A percentile compares a stretch with the other conserved stretches of the same genome.
Evolutionary conservation across 2,329 filamentous ascomycete genomes (phyloP).

Genomic region (Aspergillus proliferans): DNA sequence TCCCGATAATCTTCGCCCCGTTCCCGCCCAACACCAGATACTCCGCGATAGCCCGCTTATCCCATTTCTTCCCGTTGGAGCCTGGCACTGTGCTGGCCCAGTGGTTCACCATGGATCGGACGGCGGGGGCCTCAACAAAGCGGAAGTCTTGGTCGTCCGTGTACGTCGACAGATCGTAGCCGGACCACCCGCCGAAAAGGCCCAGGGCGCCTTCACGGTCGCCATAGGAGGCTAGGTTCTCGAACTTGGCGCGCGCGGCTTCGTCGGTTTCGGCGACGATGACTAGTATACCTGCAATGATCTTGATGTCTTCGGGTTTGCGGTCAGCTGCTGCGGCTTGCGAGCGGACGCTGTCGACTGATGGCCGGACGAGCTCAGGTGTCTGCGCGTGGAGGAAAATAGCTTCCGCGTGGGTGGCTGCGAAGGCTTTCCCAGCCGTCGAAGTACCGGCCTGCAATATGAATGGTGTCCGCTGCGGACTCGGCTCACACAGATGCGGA

Average conservation of each 20-base stretch:
- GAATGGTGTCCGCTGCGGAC: slow-evolving; percentile 43
- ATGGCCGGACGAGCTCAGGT: slow-evolving; percentile 35
- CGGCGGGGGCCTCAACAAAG: slow-evolving; percentile 36
- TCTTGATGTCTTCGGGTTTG: slow-evolving; percentile 36
- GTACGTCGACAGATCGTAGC: slow-evolving; percentile 39
- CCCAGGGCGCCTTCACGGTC: slow-evolving; percentile 41
- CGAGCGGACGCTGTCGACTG: slow-evolving; percentile 38
- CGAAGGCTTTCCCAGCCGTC: slow-evolving; percentile 42
- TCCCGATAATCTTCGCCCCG: slow-evolving; percentile 31
- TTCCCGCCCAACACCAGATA: slow-evolving; percentile 30
- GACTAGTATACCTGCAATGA: slow-evolving; percentile 40
- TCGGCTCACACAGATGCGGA: slow-evolving; percentile 42
- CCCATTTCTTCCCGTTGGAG: slow-evolving; percentile 34
- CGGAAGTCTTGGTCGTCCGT: slow-evolving; percentile 42
- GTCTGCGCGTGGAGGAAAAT: slow-evolving; percentile 44
- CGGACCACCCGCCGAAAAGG: slow-evolving; percentile 44
- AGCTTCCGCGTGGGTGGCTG: slow-evolving; percentile 39
- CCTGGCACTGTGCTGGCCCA: slow-evolving; percentile 41
- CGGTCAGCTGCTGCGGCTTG: slow-evolving; percentile 35
- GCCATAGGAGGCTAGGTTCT: slow-evolving; percentile 38
- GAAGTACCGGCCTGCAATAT: slow-evolving; percentile 44
- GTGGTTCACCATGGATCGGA: slow-evolving; percentile 40
- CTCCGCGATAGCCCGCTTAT: slow-evolving; percentile 30
- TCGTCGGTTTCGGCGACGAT: slow-evolving; percentile 42
- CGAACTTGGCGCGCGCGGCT: slow-evolving; percentile 38